Conservation (phyloP, 805 yeast genomes). For the Lachancea mirantina region DNA sequence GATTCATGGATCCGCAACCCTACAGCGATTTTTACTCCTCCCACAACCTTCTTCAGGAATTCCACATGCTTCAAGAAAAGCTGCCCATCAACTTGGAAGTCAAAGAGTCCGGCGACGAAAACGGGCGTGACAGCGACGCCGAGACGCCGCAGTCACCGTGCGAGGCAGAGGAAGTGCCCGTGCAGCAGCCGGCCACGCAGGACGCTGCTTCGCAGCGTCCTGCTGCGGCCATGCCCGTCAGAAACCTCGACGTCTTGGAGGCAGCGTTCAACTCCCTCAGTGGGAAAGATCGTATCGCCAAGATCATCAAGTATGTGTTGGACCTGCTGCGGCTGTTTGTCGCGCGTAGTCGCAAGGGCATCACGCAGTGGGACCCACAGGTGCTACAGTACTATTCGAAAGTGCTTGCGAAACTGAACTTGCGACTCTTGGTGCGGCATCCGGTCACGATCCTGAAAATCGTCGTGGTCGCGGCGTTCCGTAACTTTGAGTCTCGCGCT, state of each 20-base stretch:
- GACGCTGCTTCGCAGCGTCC: neutral
- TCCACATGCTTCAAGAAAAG: constrained; percentile 9
- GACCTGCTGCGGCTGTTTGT: constrained; percentile 46
- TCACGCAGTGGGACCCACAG: constrained; percentile 24
- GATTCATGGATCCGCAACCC: constrained; percentile 3
- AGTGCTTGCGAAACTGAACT: constrained; percentile 11
- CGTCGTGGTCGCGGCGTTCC: constrained; percentile 11
- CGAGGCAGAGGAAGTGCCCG: neutral
- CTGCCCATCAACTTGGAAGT: constrained; percentile 13
- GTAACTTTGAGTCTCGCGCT: constrained; percentile 23
- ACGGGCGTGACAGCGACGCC: constrained; percentile 1
- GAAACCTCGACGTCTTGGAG: constrained; percentile 41
- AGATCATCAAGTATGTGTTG: constrained; percentile 51
- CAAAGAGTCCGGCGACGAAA: constrained; percentile 7
- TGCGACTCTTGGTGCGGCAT: constrained; percentile 11
- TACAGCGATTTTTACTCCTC: constrained; percentile 8
- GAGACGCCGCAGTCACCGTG: neutral
- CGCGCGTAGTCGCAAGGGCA: constrained; percentile 31
- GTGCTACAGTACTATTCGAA: constrained; percentile 25
- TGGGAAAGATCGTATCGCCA: constrained; percentile 70
- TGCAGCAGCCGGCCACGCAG: neutral
- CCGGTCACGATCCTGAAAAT: constrained; percentile 15
- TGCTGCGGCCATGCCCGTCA: constrained; percentile 7
- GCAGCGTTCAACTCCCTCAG: constrained; percentile 46
- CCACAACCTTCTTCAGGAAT: constrained; percentile 8